These are phyloP conservation scores for Russula ochroleuca DNA, from an alignment of 768 basidiomycete genomes.

Conservation along the genomic window DNA sequence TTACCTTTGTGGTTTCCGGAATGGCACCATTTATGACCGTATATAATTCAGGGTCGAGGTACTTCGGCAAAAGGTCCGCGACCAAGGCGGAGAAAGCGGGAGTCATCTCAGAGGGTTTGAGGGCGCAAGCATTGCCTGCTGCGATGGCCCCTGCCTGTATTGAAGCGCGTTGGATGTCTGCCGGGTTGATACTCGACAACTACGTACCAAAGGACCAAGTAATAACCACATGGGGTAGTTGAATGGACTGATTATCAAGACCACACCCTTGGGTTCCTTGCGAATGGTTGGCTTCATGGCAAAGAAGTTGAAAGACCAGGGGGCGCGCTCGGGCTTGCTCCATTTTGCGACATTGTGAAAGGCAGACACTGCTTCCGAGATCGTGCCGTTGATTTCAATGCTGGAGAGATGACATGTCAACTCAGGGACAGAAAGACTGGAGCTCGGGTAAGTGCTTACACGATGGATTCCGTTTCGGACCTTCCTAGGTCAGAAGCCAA, in stretches of 20 bases:
- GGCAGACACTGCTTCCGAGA: constrained; percentile 50
- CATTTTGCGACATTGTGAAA: constrained; percentile 68
- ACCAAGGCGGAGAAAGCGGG: constrained; percentile 33
- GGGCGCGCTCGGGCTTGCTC: constrained; percentile 58
- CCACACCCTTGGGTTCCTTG: constrained; percentile 74
- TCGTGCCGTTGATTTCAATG: constrained; percentile 53
- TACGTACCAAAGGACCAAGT: constrained; percentile 52
- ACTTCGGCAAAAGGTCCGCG: constrained; percentile 29
- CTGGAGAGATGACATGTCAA: constrained; percentile 36
- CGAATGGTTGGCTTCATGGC: constrained; percentile 59
- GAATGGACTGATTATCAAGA: constrained; percentile 67
- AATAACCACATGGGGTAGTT: constrained; percentile 68
- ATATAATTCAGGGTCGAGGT: constrained; percentile 37
- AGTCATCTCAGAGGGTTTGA: constrained; percentile 40
- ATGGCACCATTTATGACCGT: constrained; percentile 36
- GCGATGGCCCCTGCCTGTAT: constrained; percentile 37
- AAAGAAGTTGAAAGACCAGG: constrained; percentile 52
- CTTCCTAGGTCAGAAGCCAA: constrained; percentile 60
- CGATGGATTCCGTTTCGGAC: constrained; percentile 52
- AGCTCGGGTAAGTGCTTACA: constrained; percentile 36
- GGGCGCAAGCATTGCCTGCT: constrained; percentile 36
- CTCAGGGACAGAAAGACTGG: neutral
- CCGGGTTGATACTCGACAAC: neutral
- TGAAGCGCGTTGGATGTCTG: neutral
- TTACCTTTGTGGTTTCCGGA: constrained; percentile 33